Evolutionary conservation across 1,284 basidiomycete genomes (phyloP).

Genomic region (Laetiporus sulphureus): DNA sequence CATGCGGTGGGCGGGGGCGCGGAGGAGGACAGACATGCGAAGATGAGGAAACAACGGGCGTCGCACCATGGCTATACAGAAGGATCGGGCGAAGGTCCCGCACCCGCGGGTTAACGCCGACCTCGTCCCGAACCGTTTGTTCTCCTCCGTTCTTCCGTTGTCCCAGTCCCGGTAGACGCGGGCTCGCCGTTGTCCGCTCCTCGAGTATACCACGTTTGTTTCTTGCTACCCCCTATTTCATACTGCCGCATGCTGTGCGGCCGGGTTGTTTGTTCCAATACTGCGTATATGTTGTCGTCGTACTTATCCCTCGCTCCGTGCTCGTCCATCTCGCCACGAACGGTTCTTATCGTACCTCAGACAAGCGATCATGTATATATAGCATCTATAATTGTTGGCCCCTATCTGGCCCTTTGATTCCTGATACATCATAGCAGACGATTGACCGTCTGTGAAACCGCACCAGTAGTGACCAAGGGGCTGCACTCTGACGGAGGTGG

Average conservation of each 20-base stretch:
- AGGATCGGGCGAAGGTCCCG: too few species aligned
- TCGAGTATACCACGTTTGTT: too few species aligned
- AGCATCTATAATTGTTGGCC: slow-evolving; percentile 5
- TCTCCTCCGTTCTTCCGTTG: background rate
- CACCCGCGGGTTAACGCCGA: too few species aligned
- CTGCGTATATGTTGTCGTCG: background rate
- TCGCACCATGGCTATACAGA: too few species aligned
- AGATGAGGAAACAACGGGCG: slow-evolving; percentile 42
- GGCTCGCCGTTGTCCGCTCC: too few species aligned
- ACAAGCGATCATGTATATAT: slow-evolving; percentile 5
- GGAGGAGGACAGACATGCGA: slow-evolving; percentile 33
- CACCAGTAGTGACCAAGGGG: too few species aligned
- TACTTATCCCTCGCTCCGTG: slow-evolving; percentile 8
- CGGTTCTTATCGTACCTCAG: background rate
- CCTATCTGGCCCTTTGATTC: background rate
- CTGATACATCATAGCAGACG: too few species aligned
- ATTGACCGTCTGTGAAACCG: too few species aligned
- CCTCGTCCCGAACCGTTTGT: background rate
- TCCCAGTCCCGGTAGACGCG: too few species aligned
- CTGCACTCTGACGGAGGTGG: too few species aligned
- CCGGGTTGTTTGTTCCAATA: background rate
- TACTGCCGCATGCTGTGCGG: too few species aligned
- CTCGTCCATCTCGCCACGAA: background rate
- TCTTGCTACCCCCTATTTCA: slow-evolving; percentile 1
- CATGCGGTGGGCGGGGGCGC: too few species aligned